Base-by-base conservation (phyloP, 2,329 filamentous ascomycete genomes). In the Lasiodiplodia sp. region DNA sequence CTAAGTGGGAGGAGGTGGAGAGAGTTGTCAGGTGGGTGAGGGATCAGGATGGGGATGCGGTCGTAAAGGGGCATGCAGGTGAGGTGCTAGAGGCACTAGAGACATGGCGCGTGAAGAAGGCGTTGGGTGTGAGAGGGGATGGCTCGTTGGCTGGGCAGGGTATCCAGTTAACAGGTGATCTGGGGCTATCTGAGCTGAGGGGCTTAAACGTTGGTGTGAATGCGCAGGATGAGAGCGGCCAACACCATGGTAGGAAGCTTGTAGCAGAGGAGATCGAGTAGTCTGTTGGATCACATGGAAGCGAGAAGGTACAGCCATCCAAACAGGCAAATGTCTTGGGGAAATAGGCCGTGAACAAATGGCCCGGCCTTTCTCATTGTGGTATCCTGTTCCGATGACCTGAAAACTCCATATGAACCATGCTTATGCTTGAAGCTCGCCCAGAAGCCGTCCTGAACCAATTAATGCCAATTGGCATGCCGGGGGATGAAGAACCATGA, bases 61-160 rank as follows among this genome's bases (percentile, higher is more conserved):
- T 94, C 52, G 91, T 92, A 12, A 85, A 85, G 70, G 85, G 89
- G 72, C 90, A 93, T 77, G 90, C 90, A 2, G 80, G 79, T 38
- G 89, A 89, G 72, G 89, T 90, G n/a, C 77, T 89, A 12, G 91
- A 92, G 75, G 90, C 87, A 60, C 75, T 93, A 70, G 85, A 89
- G 72, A 87, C 85, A 69, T 90, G 88, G 86, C 83, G 85, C 69
- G 78, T 90, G 76, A 83, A 85, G 66, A 82, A 78, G 65, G 71
- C 88, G 67, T 75, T 88, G 52, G 83, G 82, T 28, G 70, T 79
- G 25, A 73, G 71, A 64, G 74, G 75, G 12, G 71, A 75, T 62
- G 72, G 73, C 62, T 71, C 47, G 34, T 38, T 52, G 44, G 60
- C 44, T 18, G 44, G 60, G 28, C 34, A 21, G 18, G 44, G n/a